Base-by-base conservation (phyloP, 176 grass and related monocot species). In the Hyparrhenia diplandra region DNA sequence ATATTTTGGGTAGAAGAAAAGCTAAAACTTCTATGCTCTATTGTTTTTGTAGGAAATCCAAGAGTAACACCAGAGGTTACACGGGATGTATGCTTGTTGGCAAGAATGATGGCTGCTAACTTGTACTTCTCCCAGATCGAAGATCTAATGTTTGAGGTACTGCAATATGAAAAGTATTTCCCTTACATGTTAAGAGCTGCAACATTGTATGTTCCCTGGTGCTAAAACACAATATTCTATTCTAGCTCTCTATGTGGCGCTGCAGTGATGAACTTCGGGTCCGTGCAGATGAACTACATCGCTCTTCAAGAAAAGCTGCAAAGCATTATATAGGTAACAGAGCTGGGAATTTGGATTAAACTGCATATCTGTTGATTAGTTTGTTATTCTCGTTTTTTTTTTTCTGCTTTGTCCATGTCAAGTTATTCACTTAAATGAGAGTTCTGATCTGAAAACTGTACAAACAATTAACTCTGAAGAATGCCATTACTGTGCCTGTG, bases 101-200 rank as follows among this genome's bases (percentile, higher is more conserved):
- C 96, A 28, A 88, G 92, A 82, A 91, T 99, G 85, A 99, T 95
- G 93, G 96, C 96, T 90, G 90, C 90, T 80, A 93, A 91, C 79
- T 85, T 99, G 89, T 99, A 99, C 76, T 95, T 91, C 77, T 91
- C 90, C 43, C 93, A 91, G 87, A 99, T 99, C 70, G 96, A 99
- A 88, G 90, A 99, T 85, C 84, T 99, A 82, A 99, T 99, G 96
- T 99, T 99, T 90, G 93, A 99, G 93, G 96, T 95, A 87, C 52
- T 68, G 39, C 64, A 84, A 51, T 69, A 72, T 3, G 14, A 47
- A 47, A 70, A 59, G 9, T 32, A 67, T 2, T 59, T 47, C 16
- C 54, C 35, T 72, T 73, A 28, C 6, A 40, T 73, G 28, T 37
- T 68, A 67, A 45, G 12, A 6, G 21, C 29, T 67, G 41, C 0